Evolutionary conservation across 2,329 filamentous ascomycete genomes (phyloP).

Genomic region (Epichloe coenophiala): DNA sequence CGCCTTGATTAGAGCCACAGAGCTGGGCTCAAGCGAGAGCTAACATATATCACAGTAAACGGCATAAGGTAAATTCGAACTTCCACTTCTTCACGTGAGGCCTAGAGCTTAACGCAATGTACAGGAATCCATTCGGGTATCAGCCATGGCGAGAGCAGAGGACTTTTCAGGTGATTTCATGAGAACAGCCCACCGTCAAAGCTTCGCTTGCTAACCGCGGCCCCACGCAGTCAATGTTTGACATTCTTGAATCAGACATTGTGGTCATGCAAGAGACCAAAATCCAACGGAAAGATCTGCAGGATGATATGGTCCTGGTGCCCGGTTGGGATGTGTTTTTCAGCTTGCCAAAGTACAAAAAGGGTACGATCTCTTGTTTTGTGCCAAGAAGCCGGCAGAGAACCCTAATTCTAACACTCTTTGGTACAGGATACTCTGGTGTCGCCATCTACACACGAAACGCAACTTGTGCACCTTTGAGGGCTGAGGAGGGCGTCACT

Average conservation of each 20-base stretch:
- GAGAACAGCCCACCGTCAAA: background rate
- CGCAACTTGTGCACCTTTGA: conserved; percentile 68
- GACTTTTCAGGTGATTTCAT: conserved; percentile 46
- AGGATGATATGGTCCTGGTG: conserved; percentile 90
- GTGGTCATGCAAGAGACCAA: conserved; percentile 93
- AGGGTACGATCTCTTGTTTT: conserved; percentile 42
- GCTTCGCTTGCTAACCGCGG: background rate
- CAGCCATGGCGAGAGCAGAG: conserved; percentile 65
- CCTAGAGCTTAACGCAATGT: background rate
- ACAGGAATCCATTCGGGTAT: conserved; percentile 69
- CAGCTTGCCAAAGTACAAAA: conserved; percentile 85
- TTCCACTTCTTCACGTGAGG: background rate
- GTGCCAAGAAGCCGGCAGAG: background rate
- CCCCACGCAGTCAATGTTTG: conserved; percentile 66
- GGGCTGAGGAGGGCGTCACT: conserved; percentile 86
- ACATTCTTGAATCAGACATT: conserved; percentile 82
- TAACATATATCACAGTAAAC: conserved; percentile 43
- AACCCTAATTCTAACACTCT: background rate
- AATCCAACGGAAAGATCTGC: conserved; percentile 83
- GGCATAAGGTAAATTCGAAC: conserved; percentile 49
- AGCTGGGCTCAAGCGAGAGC: background rate
- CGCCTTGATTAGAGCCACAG: background rate
- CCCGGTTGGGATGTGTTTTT: conserved; percentile 95
- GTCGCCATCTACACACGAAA: conserved; percentile 93
- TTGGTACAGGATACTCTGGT: conserved; percentile 67